Evolutionary conservation across 1,284 basidiomycete species (phyloP), one percentile per base, ranked within the genome.

Genomic region (Tilletia indica): DNA sequence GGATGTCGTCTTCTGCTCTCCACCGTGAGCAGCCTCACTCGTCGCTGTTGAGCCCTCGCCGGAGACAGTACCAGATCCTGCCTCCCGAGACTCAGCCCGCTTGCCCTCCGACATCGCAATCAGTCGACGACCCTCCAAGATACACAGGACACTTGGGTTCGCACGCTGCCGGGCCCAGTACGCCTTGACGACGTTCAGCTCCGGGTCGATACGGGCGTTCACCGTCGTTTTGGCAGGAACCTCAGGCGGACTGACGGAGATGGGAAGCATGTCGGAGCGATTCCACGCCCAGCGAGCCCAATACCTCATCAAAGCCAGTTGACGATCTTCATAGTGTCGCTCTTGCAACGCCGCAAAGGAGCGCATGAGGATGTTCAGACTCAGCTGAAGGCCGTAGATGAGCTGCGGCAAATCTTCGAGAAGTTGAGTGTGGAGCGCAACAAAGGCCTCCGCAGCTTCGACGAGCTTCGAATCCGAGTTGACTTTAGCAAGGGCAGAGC

Each of bases 381-480:
- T 76, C n/a, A 79, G 75, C 67, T 82, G 80, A 4, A 85, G 74
- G 70, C 82, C 81, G 68, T 79, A 79, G 66, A 85, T 78, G 75
- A 85, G 82, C 39, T 79, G 73, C 2, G 85, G 85, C 25, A 86
- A 76, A 71, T 86, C 85, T 54, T 85, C 81, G 70, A 84, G 76
- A 34, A 86, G 83, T 73, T 85, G 85, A 2, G 77, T 72, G 64
- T 85, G 83, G 19, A 86, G 75, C 12, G 84, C 81, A 48, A 83
- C 70, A 70, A 85, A 86, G 14, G 82, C 81, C 19, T 78, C 78
- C 4, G 84, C 84, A 25, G 80, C 80, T 34, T 78, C 78, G 25
- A 75, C 75, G 6, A 64, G 36, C 16, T 38, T 38, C 12, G 36
- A n/a, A 21, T 64, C 61, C 8, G 31, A 36, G 61, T 42, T 64